Percentiles rank a stretch among this genome's conserved stretches.
Conservation (phyloP, 805 yeast genomes). For the Metschnikowia santaceciliae region DNA sequence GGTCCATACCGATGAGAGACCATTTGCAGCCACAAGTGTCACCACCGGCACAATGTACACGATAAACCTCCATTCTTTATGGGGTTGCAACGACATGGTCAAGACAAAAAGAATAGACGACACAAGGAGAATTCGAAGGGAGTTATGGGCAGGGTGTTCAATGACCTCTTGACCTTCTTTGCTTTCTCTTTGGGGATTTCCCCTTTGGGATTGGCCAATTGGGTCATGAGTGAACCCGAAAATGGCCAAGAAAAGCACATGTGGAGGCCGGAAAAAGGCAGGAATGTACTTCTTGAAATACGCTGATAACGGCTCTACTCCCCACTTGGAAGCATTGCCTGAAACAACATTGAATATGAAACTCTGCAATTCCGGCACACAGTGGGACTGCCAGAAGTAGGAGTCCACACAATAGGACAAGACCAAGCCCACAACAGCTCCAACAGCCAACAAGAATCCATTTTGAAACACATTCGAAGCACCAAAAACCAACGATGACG, state of each 20-base stretch:
- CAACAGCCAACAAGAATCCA: slow-evolving; percentile 39
- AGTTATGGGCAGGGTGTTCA: slow-evolving; percentile 25
- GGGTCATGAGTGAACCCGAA: slow-evolving; percentile 43
- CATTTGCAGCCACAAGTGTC: slow-evolving; percentile 60
- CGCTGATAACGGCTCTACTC: slow-evolving; percentile 67
- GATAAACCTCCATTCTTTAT: slow-evolving; percentile 92
- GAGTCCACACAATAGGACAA: slow-evolving; percentile 59
- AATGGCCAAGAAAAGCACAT: slow-evolving; percentile 38
- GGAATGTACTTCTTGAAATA: slow-evolving; percentile 55
- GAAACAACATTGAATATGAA: slow-evolving; percentile 71
- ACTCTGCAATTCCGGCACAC: slow-evolving; percentile 74
- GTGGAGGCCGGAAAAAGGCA: slow-evolving; percentile 39
- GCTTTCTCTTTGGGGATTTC: slow-evolving; percentile 8
- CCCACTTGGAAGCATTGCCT: slow-evolving; percentile 80
- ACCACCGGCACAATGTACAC: slow-evolving; percentile 70
- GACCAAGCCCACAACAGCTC: slow-evolving; percentile 49
- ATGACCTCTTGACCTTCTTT: slow-evolving; percentile 16
- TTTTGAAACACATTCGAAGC: slow-evolving; percentile 42
- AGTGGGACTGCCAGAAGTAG: slow-evolving; percentile 60
- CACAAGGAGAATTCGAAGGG: slow-evolving; percentile 44
- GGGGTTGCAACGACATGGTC: slow-evolving; percentile 76
- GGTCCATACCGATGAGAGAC: slow-evolving; percentile 37
- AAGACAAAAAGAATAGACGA: slow-evolving; percentile 55
- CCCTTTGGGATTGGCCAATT: slow-evolving; percentile 25
- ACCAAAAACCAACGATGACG: slow-evolving; percentile 42